phyloP scores from a whole-genome alignment of 495 filamentous ascomycete species.

The Oleoguttula mirabilis region DNA sequence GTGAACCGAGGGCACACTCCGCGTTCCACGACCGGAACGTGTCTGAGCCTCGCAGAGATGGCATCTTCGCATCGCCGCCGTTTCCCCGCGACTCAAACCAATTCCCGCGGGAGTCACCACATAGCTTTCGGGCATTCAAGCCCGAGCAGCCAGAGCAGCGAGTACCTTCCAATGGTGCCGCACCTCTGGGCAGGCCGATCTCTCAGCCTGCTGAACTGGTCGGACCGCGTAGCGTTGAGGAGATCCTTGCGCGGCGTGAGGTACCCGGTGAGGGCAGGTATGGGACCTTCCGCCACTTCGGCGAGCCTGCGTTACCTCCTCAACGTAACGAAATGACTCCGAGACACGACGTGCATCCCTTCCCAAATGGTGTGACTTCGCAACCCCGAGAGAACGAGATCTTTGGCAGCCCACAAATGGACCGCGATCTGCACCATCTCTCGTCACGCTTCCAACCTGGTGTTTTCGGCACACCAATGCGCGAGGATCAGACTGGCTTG shows the following conservation, averaged over 20 bases:
- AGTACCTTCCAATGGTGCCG: not conserved
- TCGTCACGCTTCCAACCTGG: slow-evolving; percentile 3
- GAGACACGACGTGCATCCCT: slow-evolving; percentile 9
- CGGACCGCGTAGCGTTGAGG: slow-evolving; percentile 2
- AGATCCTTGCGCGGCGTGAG: slow-evolving; percentile 4
- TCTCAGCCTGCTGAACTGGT: slow-evolving; percentile 15
- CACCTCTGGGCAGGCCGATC: slow-evolving; percentile 11
- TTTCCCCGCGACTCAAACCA: slow-evolving; percentile 10
- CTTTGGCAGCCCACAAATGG: slow-evolving; percentile 13
- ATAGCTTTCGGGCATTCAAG: slow-evolving; percentile 18
- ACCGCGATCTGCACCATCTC: slow-evolving; percentile 2
- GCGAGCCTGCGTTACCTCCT: slow-evolving; percentile 2
- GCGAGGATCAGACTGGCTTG: slow-evolving; percentile 12
- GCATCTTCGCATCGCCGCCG: slow-evolving; percentile 11
- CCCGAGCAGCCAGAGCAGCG: slow-evolving; percentile 1
- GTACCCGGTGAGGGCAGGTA: slow-evolving; percentile 6
- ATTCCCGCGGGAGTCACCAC: slow-evolving; percentile 7
- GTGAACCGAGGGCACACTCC: slow-evolving; percentile 9
- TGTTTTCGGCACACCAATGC: slow-evolving; percentile 12
- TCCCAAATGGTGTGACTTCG: slow-evolving; percentile 10
- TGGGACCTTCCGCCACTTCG: slow-evolving; percentile 14
- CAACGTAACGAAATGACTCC: slow-evolving; percentile 1
- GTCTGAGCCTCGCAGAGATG: slow-evolving; percentile 2
- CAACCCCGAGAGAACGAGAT: slow-evolving; percentile 6
- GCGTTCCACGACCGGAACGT: slow-evolving; percentile 4